Percentiles rank a stretch among this genome's conserved stretches.
These are phyloP conservation scores for Pyronema omphalodes DNA, from an alignment of 495 filamentous ascomycete genomes.

Conservation along the genomic window DNA sequence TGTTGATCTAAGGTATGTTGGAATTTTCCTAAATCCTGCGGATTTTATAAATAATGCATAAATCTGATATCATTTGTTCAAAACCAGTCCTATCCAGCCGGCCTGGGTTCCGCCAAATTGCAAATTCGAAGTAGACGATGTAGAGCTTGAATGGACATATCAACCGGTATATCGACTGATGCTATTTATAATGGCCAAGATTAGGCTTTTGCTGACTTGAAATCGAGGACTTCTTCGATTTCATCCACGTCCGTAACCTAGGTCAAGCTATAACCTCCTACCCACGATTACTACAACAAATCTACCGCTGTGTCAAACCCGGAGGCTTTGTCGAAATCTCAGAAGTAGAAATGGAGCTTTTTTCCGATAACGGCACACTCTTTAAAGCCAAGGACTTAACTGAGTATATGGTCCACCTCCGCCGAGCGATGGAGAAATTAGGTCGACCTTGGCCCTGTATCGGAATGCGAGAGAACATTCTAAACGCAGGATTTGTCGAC, in stretches of 20 bases:
- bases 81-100: constrained; percentile 9
- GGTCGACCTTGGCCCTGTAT: not conserved
- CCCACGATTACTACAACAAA: constrained; percentile 27
- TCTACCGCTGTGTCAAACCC: constrained; percentile 26
- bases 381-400: not conserved
- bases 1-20: constrained; percentile 41
- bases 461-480: not conserved
- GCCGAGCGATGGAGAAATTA: not conserved
- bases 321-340: constrained; percentile 34
- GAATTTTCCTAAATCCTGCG: not conserved
- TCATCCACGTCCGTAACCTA: constrained; percentile 36
- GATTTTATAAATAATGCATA: constrained; percentile 20
- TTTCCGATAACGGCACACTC: not conserved
- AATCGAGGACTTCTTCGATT: constrained; percentile 31
- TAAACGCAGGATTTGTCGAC: not conserved
- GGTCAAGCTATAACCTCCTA: constrained; percentile 34
- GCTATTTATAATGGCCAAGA: constrained; percentile 8
- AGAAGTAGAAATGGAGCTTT: constrained; percentile 7
- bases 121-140: constrained; percentile 38
- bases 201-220: constrained; percentile 30
- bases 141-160: constrained; percentile 24
- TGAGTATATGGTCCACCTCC: not conserved
- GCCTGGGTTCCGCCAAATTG: constrained; percentile 16
- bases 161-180: not conserved
- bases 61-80: constrained; percentile 6